Base-by-base conservation (phyloP, 1,284 basidiomycete species). In the Puccinia coronata region DNA sequence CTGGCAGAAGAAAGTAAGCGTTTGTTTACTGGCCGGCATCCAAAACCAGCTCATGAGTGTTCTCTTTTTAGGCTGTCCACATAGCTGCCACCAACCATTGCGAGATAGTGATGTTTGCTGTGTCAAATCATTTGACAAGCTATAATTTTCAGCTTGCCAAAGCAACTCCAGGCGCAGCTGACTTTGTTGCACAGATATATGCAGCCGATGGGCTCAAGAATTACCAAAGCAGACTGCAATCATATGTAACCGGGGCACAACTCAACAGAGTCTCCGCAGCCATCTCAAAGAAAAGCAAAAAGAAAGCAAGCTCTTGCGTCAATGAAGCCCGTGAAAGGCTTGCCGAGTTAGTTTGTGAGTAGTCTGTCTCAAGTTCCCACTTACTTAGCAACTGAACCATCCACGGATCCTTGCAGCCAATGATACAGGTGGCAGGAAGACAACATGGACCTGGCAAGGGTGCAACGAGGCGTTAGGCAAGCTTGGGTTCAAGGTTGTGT, bases 31-130 rank as follows among this genome's bases (percentile, higher is more conserved):
- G 55, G 6, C 34, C 9, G n/a, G 34, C 11, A 31, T 11, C 25
- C n/a, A n/a, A n/a, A 16, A 47, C 28, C 11, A 34, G 39, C 23
- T 16, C 2, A 8, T 25, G 55, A 25, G 5, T 28, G 5, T 28
- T 11, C 57, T 36, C 25, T 36, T 36, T 61, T 6, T 36, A 70
- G 67, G 67, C 67, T 0, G 67, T 49, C 3, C 41, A 70, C 11
- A 49, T 70, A 43, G 67, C 67, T 18, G 43, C 43, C 14, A 70
- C 25, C 43, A 70, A 70, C 39, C 41, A 70, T 28, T 70, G 67
- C 39, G 41, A 70, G n/a, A 70, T 70, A 43, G 67, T 70, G 2
- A 47, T 51, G 23, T 70, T 49, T 49, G 67, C 67, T 23, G 41
- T 70, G 11, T 70, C 67, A 5, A 49, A 1, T 18, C 67, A 69